A percentile compares a stretch with the other conserved stretches of the same genome.
Conservation (phyloP, 2,329 filamentous ascomycete species). For the Arthrobotrys entomopaga region DNA sequence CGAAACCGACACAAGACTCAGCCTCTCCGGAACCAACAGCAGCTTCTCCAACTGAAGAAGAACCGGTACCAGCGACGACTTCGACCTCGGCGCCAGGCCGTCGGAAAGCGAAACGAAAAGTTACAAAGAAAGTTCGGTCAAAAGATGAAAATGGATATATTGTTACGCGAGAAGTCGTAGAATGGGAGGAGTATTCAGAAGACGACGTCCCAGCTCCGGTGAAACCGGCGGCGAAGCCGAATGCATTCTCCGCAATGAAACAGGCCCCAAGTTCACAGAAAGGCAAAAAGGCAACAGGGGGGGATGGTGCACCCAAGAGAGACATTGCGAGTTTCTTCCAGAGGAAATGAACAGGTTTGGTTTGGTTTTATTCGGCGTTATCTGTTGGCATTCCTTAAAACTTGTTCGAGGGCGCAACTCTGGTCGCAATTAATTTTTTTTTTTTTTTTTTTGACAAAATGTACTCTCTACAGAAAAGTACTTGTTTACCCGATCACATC, state of each 20-base stretch:
- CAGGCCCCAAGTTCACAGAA: constrained; percentile 50
- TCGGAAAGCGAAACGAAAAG: constrained; percentile 77
- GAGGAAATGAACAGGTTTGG: constrained; percentile 27
- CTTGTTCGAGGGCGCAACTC: background rate
- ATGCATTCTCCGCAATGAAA: constrained; percentile 51
- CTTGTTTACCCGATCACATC: constrained; percentile 1
- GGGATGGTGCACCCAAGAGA: constrained; percentile 23
- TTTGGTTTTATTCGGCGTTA: background rate
- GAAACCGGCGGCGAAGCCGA: constrained; percentile 47
- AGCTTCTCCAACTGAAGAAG: constrained; percentile 58
- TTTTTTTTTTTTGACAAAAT: constrained; percentile 11
- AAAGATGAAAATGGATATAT: constrained; percentile 91
- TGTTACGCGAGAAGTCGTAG: constrained; percentile 60
- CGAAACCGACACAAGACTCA: constrained; percentile 5
- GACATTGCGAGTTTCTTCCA: constrained; percentile 53
- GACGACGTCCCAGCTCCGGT: constrained; percentile 42
- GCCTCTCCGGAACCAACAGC: constrained; percentile 27
- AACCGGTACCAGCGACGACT: constrained; percentile 60
- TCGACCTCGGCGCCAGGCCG: constrained; percentile 69
- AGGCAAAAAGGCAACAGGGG: constrained; percentile 38
- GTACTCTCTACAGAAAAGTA: background rate
- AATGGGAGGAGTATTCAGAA: constrained; percentile 52
- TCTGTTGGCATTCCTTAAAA: constrained; percentile 10
- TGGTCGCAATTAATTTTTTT: constrained; percentile 2
- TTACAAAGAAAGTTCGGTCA: constrained; percentile 87